Base-by-base conservation (phyloP, 2,329 filamentous ascomycete genomes). In the Alternaria tenuissima region DNA sequence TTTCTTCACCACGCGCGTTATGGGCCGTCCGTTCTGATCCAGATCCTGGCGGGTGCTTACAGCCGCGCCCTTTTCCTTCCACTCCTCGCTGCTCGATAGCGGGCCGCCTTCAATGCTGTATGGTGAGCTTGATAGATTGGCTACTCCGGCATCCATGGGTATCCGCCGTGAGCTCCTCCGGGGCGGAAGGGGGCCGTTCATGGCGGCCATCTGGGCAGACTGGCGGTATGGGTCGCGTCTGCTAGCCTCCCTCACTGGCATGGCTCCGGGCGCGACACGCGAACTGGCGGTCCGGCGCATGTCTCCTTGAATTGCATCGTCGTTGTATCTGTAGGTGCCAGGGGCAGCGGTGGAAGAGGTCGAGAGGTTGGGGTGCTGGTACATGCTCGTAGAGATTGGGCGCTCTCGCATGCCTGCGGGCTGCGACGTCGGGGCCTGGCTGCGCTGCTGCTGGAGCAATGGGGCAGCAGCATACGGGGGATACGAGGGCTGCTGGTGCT, bases 21-120 rank as follows among this genome's bases (percentile, higher is more conserved):
- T 85, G 3, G 92, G 88, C 67, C 92, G 91, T 20, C 95, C 95
- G 67, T 89, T 92, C 30, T 91, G 87, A 78, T 98, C 95, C 26
- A 93, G 85, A 75, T 97, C 94, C 75, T 92, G 89, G 59, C 91
- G 87, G 53, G 94, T 86, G 18, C 89, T 89, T 28, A 96, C 88
- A 1, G 94, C 93, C n/a, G 95, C 94, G 43, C 95, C 95, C 62
- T 90, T 89, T 42, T 99, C 94, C 79, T 96, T 92, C 95, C 95
- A 98, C 65, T 98, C 94, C 70, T 97, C 94, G 69, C 89, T 94
- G 72, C 90, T 92, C 42, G 85, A 82, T 36, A 83, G 81, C 64
- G 83, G 84, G 1, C 85, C 86, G 52, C 85, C 85, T 66, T 90
- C 88, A 39, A 84, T 67, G 26, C 80, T 81, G 73, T 89, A 88